These are phyloP conservation scores for Vinca minor DNA, from an alignment of 257 asterid species.

Conservation along the genomic window DNA sequence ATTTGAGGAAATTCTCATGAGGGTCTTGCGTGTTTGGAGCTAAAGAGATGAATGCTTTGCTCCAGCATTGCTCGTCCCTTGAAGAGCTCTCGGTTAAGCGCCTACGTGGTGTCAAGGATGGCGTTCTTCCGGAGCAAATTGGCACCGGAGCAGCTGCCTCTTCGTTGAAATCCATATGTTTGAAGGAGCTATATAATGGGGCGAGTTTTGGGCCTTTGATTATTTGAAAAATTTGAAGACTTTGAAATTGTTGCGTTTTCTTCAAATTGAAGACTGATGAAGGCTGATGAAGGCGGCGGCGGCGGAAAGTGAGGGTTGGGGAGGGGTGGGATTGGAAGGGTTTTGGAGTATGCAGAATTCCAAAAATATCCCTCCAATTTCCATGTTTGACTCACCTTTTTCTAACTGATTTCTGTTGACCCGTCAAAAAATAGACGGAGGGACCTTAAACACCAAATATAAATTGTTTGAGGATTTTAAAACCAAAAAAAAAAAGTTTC, in stretches of 20 bases:
- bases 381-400: no score
- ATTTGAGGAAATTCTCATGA: constrained; percentile 57
- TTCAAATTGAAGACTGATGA: no score
- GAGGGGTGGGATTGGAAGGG: no score
- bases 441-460: no score
- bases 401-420: no score
- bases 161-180: constrained; percentile 51
- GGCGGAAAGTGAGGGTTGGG: no score
- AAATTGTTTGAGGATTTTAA: no score
- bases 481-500: no score
- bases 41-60: constrained; percentile 71
- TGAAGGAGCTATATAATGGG: constrained; percentile 69
- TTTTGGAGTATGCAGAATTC: no score
- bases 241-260: constrained; percentile 59
- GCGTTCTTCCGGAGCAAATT: constrained; percentile 44
- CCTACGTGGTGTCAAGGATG: constrained; percentile 55
- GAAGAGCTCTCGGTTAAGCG: constrained; percentile 76
- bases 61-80: constrained; percentile 48
- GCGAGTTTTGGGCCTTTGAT: constrained; percentile 65
- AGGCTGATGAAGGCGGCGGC: no score
- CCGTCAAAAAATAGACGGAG: no score
- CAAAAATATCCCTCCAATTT: no score
- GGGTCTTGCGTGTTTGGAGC: constrained; percentile 77
- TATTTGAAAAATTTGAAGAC: constrained; percentile 43
- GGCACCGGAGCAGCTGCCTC: constrained; percentile 58